Percentiles rank a stretch among this genome's conserved stretches.
Evolutionary conservation across 2,329 filamentous ascomycete species (phyloP).

Genomic region (Neofusicoccum sp.): DNA sequence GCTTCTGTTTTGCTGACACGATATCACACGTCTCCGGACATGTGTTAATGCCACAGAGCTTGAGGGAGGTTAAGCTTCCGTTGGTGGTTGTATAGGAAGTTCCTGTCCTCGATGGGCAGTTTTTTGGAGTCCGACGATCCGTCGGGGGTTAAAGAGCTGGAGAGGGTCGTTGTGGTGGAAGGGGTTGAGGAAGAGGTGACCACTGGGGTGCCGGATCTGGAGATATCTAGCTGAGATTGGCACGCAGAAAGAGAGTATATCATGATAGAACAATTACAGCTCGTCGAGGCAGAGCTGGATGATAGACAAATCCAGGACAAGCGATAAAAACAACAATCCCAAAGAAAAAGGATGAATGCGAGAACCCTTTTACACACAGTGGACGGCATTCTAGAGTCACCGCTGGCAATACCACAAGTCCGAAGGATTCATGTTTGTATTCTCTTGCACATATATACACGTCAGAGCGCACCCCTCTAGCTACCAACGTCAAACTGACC

Average conservation of each 20-base stretch:
- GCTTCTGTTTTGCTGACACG: background rate
- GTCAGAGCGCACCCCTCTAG: background rate
- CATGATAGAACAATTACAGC: too few relatives aligned
- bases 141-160: background rate
- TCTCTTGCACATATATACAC: constrained; percentile 1
- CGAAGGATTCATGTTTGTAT: background rate
- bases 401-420: too few relatives aligned
- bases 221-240: too few relatives aligned
- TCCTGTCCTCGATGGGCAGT: background rate
- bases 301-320: too few relatives aligned
- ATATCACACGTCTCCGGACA: constrained; percentile 14
- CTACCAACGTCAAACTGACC: background rate
- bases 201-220: too few relatives aligned
- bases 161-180: background rate
- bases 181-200: background rate
- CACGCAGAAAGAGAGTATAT: too few relatives aligned
- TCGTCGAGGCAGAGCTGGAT: too few relatives aligned
- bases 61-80: background rate
- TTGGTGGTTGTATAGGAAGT: constrained; percentile 4
- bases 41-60: constrained; percentile 8
- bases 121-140: too few relatives aligned
- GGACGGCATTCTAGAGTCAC: too few relatives aligned
- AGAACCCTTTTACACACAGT: too few relatives aligned
- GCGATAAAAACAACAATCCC: too few relatives aligned
- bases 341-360: too few relatives aligned